Evolutionary conservation across 495 filamentous ascomycete species (phyloP), one percentile per base, ranked within the genome.

Genomic region (Aspergillus coremiiformis): DNA sequence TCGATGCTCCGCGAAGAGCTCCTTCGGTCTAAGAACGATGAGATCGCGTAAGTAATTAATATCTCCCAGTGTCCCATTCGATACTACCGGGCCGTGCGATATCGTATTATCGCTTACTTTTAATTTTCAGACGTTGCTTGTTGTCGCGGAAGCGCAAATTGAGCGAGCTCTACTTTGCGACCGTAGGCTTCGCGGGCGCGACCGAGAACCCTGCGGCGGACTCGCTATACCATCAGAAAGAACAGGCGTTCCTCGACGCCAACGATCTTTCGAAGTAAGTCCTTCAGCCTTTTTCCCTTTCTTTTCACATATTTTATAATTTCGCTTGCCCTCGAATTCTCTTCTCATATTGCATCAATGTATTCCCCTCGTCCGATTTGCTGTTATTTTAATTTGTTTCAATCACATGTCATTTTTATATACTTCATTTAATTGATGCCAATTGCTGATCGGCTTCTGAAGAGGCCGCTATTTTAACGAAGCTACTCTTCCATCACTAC

Each of bases 141-240:
- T 71, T 68, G 71, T 85, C 84, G 73, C 85, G 87, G 63, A 88
- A 90, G 78, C 83, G 85, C 66, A 91, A 91, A 71, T 74, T 95
- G 63, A 83, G 81, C 60, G 85, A 89, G 72, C 79, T 95, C 59
- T 91, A 84, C 73, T 71, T 69, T 69, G 71, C 74, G 64, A 78
- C 76, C 63, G 70, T 78, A 57, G 66, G 66, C 51, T 67, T 69
- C 58, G 65, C 66, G 61, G 69, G 69, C 69, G 71, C 71, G 66
- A 71, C 72, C 65, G 82, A 81, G 56, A 66, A 69, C 66, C 69
- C 71, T 52, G 56, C 75, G 43, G 71, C 70, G 60, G 80, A 86
- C 60, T 69, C 74, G 53, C 76, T 74, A 53, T 70, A 71, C 61
- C 64, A 71, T 48, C 61, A 71, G 49, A 75, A 75, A 54, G 77